These are phyloP conservation scores for Blastobotrys peoriensis DNA, from an alignment of 805 yeast species.

Conservation along the genomic window DNA sequence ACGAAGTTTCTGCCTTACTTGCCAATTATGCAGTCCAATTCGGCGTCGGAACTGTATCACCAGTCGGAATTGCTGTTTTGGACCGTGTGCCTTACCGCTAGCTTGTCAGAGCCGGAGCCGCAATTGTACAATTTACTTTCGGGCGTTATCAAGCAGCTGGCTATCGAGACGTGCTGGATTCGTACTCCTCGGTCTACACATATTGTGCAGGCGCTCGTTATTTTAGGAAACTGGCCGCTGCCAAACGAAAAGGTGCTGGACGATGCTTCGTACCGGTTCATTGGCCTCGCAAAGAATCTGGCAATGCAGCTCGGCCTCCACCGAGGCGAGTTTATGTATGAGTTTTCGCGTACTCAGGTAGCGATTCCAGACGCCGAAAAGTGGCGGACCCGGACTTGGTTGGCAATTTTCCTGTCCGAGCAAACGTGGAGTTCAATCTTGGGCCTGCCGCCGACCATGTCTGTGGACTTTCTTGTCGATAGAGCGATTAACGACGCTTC, in stretches of 20 bases:
- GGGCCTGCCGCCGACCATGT: conserved; percentile 83
- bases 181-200: conserved; percentile 91
- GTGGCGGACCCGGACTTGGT: conserved; percentile 93
- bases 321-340: conserved; percentile 85
- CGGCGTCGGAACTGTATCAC: conserved; percentile 70
- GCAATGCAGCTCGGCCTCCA: conserved; percentile 86
- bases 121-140: conserved; percentile 68
- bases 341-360: conserved; percentile 85
- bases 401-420: conserved; percentile 79
- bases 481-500: conserved; percentile 60
- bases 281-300: conserved; percentile 77
- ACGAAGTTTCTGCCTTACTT: conserved; percentile 63
- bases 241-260: conserved; percentile 90
- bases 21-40: conserved; percentile 67
- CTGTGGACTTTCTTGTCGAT: conserved; percentile 76
- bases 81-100: conserved; percentile 84
- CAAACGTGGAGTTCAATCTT: conserved; percentile 85
- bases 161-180: conserved; percentile 89
- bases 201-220: conserved; percentile 80
- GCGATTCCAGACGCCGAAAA: conserved; percentile 83
- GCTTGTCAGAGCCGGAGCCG: conserved; percentile 83
- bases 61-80: conserved; percentile 84
- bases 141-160: conserved; percentile 73
- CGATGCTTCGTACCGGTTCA: conserved; percentile 84
- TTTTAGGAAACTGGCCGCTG: conserved; percentile 85